Base-by-base conservation (phyloP, 2,329 filamentous ascomycete genomes). In the Diaporthe vexans region DNA sequence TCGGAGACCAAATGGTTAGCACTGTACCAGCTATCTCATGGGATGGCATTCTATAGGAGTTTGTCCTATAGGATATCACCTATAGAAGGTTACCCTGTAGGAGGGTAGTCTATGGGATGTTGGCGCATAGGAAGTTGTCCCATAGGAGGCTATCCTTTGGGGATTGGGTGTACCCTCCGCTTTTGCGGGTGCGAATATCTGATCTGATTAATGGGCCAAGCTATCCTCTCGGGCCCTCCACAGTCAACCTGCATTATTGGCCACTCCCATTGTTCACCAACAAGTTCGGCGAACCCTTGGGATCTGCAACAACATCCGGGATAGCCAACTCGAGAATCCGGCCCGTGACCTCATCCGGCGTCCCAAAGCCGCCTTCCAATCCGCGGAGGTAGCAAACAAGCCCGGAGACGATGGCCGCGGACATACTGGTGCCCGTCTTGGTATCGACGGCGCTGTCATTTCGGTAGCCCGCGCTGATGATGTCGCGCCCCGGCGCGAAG, bases 401-500 rank as follows among this genome's bases (percentile, higher is more conserved):
- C 13, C 91, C 91, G 29, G 88, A 85, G 69, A 93, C 84, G 78
- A 92, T 90, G 0, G 91, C 90, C 7, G 86, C 83, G 2, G 91
- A 88, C 90, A 92, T 92, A 51, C 87, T 90, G 10, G 91, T 93
- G 46, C 91, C 91, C 21, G 85, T 87, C 78, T 90, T 84, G 33
- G 79, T 85, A 58, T 82, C 21, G 80, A 86, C 33, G 87, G 84
- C 8, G 78, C 83, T 4, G 51, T 74, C 11, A 65, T 79, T 79
- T 48, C 82, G 81, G 58, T 82, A 84, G 82, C 85, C 87, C 3
- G 87, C 82, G 21, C 83, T 86, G 1, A 85, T 76, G 58, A 87
- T 81, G 61, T 79, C 77, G 13, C 82, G 81, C 8, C 86, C 86
- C 1, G 86, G 85, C 0, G 85, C 86, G 48, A 86, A 86, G 73